Evolutionary conservation across 1,284 basidiomycete species (phyloP), one percentile per base, ranked within the genome.

Genomic region (Ceratobasidium sp.): DNA sequence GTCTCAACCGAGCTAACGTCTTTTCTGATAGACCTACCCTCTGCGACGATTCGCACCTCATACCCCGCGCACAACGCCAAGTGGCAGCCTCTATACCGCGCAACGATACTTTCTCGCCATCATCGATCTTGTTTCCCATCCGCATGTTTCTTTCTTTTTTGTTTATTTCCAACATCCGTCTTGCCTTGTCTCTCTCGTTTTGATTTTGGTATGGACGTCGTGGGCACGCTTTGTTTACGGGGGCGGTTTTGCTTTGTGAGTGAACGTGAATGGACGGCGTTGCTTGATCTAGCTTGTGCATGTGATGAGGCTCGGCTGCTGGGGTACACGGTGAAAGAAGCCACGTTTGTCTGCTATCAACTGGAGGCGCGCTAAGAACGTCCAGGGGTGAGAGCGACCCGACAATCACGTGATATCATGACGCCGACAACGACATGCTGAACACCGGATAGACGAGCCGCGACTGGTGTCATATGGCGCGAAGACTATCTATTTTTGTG

Each of bases 1-100:
- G 23, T 47, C 62, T 64, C 62, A 64, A 47, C 50, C 50, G 62
- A 64, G 62, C 62, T 64, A 18, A 64, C 62, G 62, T 41, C 61
- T 1, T 3, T 49, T 49, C 44, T 38, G 13, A 18, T 38, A 58
- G 57, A 30, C 35, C 14, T 7, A 23, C n/a, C 4, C 4, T 38
- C 35, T 11, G 14, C 32, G 35, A 16, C 21, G 21, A 23, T 1
- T 5, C 41, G 35, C 57, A 41, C 46, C 18, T 41, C 32, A 58
- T 58, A 58, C 57, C 57, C 57, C 16, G 16, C 57, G 18, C 57
- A 35, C 18, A n/a, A 58, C 23, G 32, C 57, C 32, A 38, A 41
- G 57, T 38, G 35, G 35, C 35, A 11, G 21, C 21, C 16, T 6
- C 35, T 58, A 58, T 58, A 58, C 57, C 57, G 57, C 57, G 41